A percentile compares a stretch with the other conserved stretches of the same genome.
Conservation (phyloP, 129 eudicot species). For the Flaveria robusta region DNA sequence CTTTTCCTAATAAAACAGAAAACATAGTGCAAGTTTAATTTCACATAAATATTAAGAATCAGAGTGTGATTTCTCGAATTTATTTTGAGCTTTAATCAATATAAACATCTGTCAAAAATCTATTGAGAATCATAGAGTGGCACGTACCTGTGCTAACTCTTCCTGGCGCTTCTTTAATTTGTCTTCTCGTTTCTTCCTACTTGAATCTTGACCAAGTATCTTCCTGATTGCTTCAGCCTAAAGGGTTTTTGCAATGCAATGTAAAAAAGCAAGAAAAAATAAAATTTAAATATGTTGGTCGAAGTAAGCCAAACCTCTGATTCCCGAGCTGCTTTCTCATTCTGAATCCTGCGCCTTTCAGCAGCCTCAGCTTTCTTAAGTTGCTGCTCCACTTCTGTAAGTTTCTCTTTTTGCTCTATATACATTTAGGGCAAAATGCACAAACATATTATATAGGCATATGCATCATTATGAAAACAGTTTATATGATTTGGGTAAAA, state of each 20-base stretch:
- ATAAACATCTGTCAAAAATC: background rate
- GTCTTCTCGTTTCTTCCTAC: conserved; percentile 91
- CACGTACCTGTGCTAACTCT: conserved; percentile 83
- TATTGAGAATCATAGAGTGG: background rate
- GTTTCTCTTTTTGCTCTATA: conserved; percentile 86
- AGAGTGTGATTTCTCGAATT: background rate
- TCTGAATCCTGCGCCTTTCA: conserved; percentile 81
- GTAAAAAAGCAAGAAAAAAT: background rate
- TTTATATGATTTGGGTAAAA: background rate
- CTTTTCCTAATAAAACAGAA: conserved; percentile 53
- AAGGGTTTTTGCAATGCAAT: conserved; percentile 16
- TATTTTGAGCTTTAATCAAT: background rate
- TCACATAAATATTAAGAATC: background rate
- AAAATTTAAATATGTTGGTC: background rate
- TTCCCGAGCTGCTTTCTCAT: conserved; percentile 93
- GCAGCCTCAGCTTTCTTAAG: conserved; percentile 95
- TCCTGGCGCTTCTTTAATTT: conserved; percentile 88
- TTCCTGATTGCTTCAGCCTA: conserved; percentile 98
- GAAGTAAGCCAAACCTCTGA: conserved; percentile 61
- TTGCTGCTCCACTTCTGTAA: conserved; percentile 90
- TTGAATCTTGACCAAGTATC: conserved; percentile 94
- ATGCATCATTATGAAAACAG: background rate
- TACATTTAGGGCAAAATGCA: conserved; percentile 14
- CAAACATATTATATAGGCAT: background rate
- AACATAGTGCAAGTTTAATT: conserved; percentile 1